Evolutionary conservation across 176 grass and related monocot species (phyloP).

Genomic region (Miscanthus lutarioriparius): DNA sequence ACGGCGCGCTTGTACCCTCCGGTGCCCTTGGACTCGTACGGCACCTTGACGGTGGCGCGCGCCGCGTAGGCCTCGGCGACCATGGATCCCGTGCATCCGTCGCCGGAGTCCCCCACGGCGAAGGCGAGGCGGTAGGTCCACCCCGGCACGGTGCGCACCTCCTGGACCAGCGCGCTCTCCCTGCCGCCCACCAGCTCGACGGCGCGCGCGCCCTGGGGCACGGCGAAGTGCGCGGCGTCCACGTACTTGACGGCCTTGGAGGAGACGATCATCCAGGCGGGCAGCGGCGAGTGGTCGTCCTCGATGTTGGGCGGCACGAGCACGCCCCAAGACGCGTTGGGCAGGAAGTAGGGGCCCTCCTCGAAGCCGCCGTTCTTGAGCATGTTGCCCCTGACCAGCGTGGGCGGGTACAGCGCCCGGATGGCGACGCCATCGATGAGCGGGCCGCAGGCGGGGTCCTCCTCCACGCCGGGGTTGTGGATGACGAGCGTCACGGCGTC

Average conservation of each 20-base stretch:
- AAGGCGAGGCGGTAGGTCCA: conserved; percentile 72
- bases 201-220: conserved; percentile 74
- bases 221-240: conserved; percentile 75
- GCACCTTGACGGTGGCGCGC: conserved; percentile 52
- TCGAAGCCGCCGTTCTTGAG: conserved; percentile 95
- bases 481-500: conserved; percentile 54
- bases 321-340: conserved; percentile 73
- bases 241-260: conserved; percentile 95
- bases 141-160: conserved; percentile 58
- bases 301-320: conserved; percentile 89
- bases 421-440: conserved; percentile 82
- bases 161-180: conserved; percentile 86
- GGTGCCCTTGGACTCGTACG: conserved; percentile 65
- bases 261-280: conserved; percentile 81
- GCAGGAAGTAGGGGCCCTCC: conserved; percentile 79
- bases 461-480: conserved; percentile 87
- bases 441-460: conserved; percentile 86
- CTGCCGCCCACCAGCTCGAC: conserved; percentile 80
- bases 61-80: conserved; percentile 73
- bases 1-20: conserved; percentile 74
- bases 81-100: conserved; percentile 72
- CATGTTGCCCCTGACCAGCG: conserved; percentile 50
- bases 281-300: conserved; percentile 92
- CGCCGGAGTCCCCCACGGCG: conserved; percentile 61
- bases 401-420: conserved; percentile 63